Conservation (phyloP, 495 filamentous ascomycete species). For the Alectoria sarmentosa region DNA sequence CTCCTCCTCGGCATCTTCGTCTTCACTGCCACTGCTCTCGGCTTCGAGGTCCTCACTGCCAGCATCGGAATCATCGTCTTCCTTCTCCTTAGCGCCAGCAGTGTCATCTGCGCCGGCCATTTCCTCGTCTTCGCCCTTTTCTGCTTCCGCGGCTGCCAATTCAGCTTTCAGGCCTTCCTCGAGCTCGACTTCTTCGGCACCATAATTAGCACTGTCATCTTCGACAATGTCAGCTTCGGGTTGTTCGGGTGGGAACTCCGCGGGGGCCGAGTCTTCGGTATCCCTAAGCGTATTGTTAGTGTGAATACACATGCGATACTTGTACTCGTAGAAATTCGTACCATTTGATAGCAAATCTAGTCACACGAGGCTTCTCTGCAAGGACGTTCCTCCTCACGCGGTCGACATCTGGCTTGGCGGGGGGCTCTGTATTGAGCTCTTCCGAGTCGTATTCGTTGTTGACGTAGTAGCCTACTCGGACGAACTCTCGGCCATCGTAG, state of each 20-base stretch:
- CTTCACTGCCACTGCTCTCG: slow-evolving; percentile 81
- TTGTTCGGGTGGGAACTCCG: slow-evolving; percentile 95
- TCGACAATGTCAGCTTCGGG: slow-evolving; percentile 82
- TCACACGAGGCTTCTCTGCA: slow-evolving; percentile 95
- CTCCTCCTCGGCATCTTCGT: slow-evolving; percentile 73
- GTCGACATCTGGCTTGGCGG: slow-evolving; percentile 84
- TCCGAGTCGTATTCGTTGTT: slow-evolving; percentile 97
- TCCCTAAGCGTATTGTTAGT: slow-evolving; percentile 53
- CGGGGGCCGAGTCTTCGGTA: slow-evolving; percentile 87
- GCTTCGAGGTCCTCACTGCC: slow-evolving; percentile 95
- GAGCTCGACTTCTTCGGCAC: slow-evolving; percentile 61
- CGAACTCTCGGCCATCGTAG: slow-evolving; percentile 94
- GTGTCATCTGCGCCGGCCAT: slow-evolving; percentile 70
- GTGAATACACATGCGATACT: no score
- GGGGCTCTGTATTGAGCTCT: slow-evolving; percentile 78
- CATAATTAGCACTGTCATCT: slow-evolving; percentile 81
- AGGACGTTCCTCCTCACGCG: slow-evolving; percentile 85
- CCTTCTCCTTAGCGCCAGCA: slow-evolving; percentile 54
- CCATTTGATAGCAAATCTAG: slow-evolving; percentile 99
- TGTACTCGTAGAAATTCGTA: slow-evolving; percentile 34
- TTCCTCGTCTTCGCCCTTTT: slow-evolving; percentile 59
- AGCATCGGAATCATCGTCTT: slow-evolving; percentile 73
- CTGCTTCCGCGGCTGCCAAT: slow-evolving; percentile 49
- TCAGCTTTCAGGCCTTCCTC: slow-evolving; percentile 49
- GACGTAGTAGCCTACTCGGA: slow-evolving; percentile 97